Conservation (phyloP, 2,329 filamentous ascomycete genomes). For the Penicillium sp. region DNA sequence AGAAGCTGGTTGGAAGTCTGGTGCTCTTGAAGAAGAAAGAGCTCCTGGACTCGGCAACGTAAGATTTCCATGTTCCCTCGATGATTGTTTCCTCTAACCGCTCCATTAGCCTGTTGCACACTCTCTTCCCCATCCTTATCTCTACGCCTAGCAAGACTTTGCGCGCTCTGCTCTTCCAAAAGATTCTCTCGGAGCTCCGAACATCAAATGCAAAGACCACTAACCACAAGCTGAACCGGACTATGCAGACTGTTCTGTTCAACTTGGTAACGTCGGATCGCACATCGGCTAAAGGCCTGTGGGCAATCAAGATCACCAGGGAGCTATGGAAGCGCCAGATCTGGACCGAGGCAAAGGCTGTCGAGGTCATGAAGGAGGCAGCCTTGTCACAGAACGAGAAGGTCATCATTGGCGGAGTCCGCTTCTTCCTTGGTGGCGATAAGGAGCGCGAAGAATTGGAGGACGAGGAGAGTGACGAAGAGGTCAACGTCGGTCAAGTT, state of each 20-base stretch:
- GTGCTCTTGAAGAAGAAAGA: conserved; percentile 87
- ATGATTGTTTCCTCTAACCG: background rate
- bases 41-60: conserved; percentile 75
- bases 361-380: conserved; percentile 98
- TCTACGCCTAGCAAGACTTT: conserved; percentile 89
- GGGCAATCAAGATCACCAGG: conserved; percentile 91
- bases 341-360: conserved; percentile 89
- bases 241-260: conserved; percentile 87
- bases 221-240: conserved; percentile 90
- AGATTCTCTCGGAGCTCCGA: conserved; percentile 86
- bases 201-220: conserved; percentile 80
- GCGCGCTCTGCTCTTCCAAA: conserved; percentile 76
- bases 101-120: conserved; percentile 63
- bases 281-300: conserved; percentile 79
- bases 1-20: conserved; percentile 90
- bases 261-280: conserved; percentile 86
- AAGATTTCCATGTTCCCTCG: conserved; percentile 20
- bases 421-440: conserved; percentile 94
- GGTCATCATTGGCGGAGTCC: conserved; percentile 77
- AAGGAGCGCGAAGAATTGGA: conserved; percentile 91
- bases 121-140: conserved; percentile 89
- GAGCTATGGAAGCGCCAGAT: conserved; percentile 96
- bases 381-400: conserved; percentile 88
- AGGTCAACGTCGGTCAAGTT: conserved; percentile 72
- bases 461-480: conserved; percentile 80